Conservation (phyloP, 83 land plant species). For the Isoetes engelmannii region DNA sequence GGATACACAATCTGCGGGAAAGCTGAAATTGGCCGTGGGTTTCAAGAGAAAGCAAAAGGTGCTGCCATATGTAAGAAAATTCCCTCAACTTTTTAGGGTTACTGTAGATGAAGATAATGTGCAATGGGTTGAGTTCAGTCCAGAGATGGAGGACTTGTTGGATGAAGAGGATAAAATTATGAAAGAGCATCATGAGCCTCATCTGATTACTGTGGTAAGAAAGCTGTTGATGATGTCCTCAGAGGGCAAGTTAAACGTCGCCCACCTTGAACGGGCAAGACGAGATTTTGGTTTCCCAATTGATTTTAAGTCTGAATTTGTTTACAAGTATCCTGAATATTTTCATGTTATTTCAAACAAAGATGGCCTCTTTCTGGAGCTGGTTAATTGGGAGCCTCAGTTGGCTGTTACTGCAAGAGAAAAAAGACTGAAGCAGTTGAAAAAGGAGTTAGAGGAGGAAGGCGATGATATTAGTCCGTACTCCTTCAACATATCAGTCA, state of each 20-base stretch:
- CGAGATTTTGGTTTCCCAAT: slow-evolving; percentile 45
- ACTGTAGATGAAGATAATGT: slow-evolving; percentile 2
- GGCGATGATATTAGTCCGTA: slow-evolving; percentile 27
- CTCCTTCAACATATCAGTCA: slow-evolving; percentile 31
- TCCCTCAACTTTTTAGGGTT: neutral
- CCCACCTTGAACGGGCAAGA: slow-evolving; percentile 46
- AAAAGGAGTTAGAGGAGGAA: slow-evolving; percentile 39
- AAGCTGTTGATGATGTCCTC: slow-evolving; percentile 54
- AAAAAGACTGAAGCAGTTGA: slow-evolving; percentile 38
- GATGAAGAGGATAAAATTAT: slow-evolving; percentile 35
- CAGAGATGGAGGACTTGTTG: slow-evolving; percentile 45
- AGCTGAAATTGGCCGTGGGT: neutral
- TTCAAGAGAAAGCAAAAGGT: neutral
- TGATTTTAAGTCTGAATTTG: slow-evolving; percentile 45
- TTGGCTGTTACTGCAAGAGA: slow-evolving; percentile 52
- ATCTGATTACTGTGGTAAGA: slow-evolving; percentile 30
- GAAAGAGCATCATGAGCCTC: slow-evolving; percentile 29
- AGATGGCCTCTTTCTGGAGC: slow-evolving; percentile 39
- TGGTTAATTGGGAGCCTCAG: slow-evolving; percentile 46
- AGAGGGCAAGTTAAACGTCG: slow-evolving; percentile 32
- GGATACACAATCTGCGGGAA: neutral
- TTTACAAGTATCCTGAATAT: slow-evolving; percentile 38
- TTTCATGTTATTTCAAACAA: slow-evolving; percentile 40
- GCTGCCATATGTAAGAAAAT: neutral
- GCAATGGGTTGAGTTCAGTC: slow-evolving; percentile 46